Conservation (phyloP, 768 basidiomycete species). For the Phanerochaete carnosa region DNA sequence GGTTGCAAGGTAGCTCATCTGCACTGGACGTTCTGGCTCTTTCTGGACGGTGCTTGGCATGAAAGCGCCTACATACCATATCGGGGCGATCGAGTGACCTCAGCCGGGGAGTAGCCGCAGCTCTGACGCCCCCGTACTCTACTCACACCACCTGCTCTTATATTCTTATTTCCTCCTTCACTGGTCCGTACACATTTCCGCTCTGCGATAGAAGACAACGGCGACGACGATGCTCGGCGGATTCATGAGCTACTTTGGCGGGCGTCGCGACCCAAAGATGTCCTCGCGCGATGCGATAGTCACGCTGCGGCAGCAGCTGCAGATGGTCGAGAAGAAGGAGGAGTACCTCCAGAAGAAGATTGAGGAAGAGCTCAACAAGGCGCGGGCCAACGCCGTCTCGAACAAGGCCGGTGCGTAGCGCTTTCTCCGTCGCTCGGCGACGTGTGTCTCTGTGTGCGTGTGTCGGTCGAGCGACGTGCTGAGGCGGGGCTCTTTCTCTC, state of each 20-base stretch:
- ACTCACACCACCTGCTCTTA: not conserved
- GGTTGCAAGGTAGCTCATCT: not conserved
- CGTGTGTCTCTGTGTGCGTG: too few relatives aligned
- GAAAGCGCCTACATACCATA: conserved; percentile 18
- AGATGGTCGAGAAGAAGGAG: conserved; percentile 99
- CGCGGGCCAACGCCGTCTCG: conserved; percentile 86
- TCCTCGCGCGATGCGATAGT: conserved; percentile 92
- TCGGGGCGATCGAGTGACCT: conserved; percentile 27
- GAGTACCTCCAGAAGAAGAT: conserved; percentile 95
- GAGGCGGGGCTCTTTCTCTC: not conserved
- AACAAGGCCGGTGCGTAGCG: conserved; percentile 85
- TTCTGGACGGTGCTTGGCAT: not conserved
- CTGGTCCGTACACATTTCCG: not conserved
- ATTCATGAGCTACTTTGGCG: conserved; percentile 88
- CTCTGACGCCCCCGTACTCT: conserved; percentile 2
- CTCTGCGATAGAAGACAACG: not conserved
- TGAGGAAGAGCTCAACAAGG: conserved; percentile 90
- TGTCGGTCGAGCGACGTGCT: not conserved
- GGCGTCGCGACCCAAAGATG: conserved; percentile 78
- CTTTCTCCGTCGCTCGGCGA: not conserved
- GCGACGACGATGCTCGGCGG: conserved; percentile 56
- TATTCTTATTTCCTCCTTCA: not conserved
- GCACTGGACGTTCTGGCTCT: not conserved
- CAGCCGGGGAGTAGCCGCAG: conserved; percentile 8
- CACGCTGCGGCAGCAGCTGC: conserved; percentile 85